A percentile compares a stretch with the other conserved stretches of the same genome.
Conservation (phyloP, 257 asterid species). For the Solanum boliviense region DNA sequence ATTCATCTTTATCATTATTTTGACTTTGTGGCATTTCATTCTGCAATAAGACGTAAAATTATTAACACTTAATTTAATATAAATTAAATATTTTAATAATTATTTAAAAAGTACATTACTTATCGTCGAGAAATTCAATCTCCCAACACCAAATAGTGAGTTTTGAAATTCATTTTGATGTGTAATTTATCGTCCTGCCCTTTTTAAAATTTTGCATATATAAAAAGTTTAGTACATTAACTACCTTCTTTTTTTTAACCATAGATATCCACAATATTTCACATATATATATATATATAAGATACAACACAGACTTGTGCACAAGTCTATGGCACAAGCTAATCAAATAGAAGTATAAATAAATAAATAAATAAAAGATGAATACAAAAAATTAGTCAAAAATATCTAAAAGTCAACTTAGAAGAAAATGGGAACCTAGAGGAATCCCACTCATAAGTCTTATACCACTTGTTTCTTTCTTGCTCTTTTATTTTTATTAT, state of each 20-base stretch:
- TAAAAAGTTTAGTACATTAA: too few species aligned
- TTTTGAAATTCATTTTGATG: too few species aligned
- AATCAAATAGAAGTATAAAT: background rate
- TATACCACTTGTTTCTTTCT: background rate
- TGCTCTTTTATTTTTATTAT: background rate
- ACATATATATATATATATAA: background rate
- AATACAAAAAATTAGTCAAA: too few species aligned
- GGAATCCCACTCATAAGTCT: background rate
- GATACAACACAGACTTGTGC: background rate
- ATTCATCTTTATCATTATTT: too few species aligned
- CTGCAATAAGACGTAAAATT: background rate
- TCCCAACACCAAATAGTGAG: too few species aligned
- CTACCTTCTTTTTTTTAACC: background rate
- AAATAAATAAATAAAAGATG: background rate
- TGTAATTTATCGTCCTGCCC: too few species aligned
- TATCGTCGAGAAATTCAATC: background rate
- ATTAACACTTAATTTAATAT: too few species aligned
- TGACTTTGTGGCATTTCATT: too few species aligned
- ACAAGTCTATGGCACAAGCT: background rate
- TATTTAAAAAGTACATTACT: background rate
- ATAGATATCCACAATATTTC: background rate
- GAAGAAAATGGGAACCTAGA: background rate
- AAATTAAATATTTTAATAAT: too few species aligned
- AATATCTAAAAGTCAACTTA: background rate
- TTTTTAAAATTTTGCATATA: too few species aligned